phyloP scores from a whole-genome alignment of 352 stramenopile species.

The Phytophthora idaei region DNA sequence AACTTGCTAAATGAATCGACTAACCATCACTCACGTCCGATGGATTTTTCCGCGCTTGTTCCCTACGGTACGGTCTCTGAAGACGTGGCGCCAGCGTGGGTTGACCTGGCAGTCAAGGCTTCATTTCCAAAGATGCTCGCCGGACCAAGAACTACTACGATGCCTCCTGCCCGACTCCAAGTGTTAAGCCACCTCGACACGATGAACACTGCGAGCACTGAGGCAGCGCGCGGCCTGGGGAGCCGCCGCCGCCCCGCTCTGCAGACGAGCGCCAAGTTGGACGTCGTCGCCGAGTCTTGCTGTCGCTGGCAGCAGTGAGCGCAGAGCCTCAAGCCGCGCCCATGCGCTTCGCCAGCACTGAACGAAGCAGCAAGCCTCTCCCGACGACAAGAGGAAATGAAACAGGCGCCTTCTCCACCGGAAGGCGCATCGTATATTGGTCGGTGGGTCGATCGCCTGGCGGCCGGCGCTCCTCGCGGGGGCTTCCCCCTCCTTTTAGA shows the following conservation, averaged over 20 bases:
- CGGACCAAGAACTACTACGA: conserved; percentile 14
- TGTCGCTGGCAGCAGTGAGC: conserved; percentile 26
- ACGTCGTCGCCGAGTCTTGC: conserved; percentile 27
- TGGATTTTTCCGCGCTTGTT: conserved; percentile 34
- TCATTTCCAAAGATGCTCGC: conserved; percentile 38
- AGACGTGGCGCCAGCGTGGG: conserved; percentile 19
- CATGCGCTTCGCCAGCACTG: conserved; percentile 24
- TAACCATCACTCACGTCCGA: conserved; percentile 11
- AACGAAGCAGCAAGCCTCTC: conserved; percentile 28
- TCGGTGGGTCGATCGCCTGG: conserved; percentile 47
- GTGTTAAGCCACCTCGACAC: conserved; percentile 19
- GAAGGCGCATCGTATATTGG: conserved; percentile 32
- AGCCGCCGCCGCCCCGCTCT: conserved; percentile 24
- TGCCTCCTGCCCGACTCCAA: conserved; percentile 11
- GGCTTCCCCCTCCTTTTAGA: conserved; percentile 23
- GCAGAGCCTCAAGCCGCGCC: conserved; percentile 29
- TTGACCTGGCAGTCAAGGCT: conserved; percentile 24
- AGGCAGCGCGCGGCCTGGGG: conserved; percentile 27
- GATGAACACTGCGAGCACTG: conserved; percentile 27
- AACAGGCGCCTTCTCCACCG: conserved; percentile 13
- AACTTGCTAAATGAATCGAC: neutral
- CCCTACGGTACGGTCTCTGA: conserved; percentile 11
- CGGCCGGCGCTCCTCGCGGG: conserved; percentile 20
- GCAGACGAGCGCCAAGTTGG: conserved; percentile 36
- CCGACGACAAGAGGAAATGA: conserved; percentile 33